A percentile compares a stretch with the other conserved stretches of the same genome.
These are phyloP conservation scores for Hypsizygus ulmarius DNA, from an alignment of 1,284 basidiomycete species.

Conservation along the genomic window DNA sequence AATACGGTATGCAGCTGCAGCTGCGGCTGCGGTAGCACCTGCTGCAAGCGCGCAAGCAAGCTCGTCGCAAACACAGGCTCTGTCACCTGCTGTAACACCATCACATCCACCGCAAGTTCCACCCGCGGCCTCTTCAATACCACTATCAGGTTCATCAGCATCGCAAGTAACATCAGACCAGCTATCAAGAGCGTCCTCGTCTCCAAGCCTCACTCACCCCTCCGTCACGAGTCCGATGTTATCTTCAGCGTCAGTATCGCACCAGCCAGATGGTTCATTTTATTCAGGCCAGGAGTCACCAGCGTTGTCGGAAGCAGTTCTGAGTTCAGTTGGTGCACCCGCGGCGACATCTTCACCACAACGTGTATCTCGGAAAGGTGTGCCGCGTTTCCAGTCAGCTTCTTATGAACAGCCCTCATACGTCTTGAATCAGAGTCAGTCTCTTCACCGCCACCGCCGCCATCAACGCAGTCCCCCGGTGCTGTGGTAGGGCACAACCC, in stretches of 20 bases:
- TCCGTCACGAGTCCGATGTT: slow-evolving; percentile 77
- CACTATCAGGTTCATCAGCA: slow-evolving; percentile 35
- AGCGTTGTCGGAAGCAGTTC: slow-evolving; percentile 64
- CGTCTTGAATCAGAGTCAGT: slow-evolving; percentile 32
- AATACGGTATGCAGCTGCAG: slow-evolving; percentile 89
- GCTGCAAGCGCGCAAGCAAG: slow-evolving; percentile 31
- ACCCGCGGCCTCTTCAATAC: slow-evolving; percentile 38
- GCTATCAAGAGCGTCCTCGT: slow-evolving; percentile 53
- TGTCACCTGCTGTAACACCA: slow-evolving; percentile 49
- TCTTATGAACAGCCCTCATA: slow-evolving; percentile 1
- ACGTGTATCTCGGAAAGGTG: slow-evolving; percentile 45
- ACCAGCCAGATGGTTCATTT: slow-evolving; percentile 67
- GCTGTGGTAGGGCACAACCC: slow-evolving; percentile 24
- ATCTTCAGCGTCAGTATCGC: slow-evolving; percentile 72
- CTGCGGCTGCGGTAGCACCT: slow-evolving; percentile 76
- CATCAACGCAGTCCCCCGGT: slow-evolving; percentile 37
- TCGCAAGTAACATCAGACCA: slow-evolving; percentile 44
- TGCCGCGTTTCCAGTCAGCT: slow-evolving; percentile 14
- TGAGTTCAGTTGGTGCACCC: slow-evolving; percentile 51
- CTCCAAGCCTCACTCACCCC: slow-evolving; percentile 77
- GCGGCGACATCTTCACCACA: slow-evolving; percentile 60
- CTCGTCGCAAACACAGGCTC: slow-evolving; percentile 15
- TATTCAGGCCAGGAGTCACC: slow-evolving; percentile 70
- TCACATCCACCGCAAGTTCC: slow-evolving; percentile 33
- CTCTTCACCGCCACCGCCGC: slow-evolving; percentile 36